A percentile compares a stretch with the other conserved stretches of the same genome.
Conservation (phyloP, 73 alveolate species). For the Symbiodinium pilosum region DNA sequence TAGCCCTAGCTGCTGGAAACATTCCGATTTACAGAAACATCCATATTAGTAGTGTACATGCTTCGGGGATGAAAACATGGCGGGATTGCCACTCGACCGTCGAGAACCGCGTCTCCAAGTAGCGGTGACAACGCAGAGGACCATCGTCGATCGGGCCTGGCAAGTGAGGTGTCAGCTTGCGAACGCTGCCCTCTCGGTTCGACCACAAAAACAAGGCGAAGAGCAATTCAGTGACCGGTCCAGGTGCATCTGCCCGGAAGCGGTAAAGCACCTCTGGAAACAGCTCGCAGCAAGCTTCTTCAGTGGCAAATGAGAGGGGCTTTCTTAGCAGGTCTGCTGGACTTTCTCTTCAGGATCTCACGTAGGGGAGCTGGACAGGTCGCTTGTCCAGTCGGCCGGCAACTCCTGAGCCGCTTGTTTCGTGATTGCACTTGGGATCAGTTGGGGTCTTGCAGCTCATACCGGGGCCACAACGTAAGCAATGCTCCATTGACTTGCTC, state of each 20-base stretch:
- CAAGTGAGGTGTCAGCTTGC: not conserved
- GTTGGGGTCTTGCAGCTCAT: too few species aligned
- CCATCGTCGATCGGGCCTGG: conserved; percentile 85
- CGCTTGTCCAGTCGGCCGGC: conserved; percentile 79
- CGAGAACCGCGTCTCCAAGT: conserved; percentile 10
- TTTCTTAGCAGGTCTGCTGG: not conserved
- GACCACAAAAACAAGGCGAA: not conserved
- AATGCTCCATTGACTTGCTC: conserved; percentile 67
- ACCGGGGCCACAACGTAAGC: conserved; percentile 3
- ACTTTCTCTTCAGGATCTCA: not conserved
- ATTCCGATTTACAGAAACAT: not conserved
- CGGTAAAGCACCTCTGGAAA: conserved; percentile 58
- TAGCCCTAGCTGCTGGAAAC: not conserved
- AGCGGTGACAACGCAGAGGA: conserved; percentile 43
- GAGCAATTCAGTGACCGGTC: conserved; percentile 43
- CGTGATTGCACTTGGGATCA: not conserved
- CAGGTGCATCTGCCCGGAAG: conserved; percentile 87
- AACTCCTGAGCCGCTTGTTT: not conserved
- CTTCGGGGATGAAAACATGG: not conserved
- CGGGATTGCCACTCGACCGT: conserved; percentile 38
- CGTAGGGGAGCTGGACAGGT: conserved; percentile 77
- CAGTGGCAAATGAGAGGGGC: not conserved
- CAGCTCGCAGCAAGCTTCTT: not conserved
- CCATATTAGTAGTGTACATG: too few species aligned
- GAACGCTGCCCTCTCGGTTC: not conserved